Evolutionary conservation across 345 rosid species (phyloP).

Genomic region (Citrus trifoliata): DNA sequence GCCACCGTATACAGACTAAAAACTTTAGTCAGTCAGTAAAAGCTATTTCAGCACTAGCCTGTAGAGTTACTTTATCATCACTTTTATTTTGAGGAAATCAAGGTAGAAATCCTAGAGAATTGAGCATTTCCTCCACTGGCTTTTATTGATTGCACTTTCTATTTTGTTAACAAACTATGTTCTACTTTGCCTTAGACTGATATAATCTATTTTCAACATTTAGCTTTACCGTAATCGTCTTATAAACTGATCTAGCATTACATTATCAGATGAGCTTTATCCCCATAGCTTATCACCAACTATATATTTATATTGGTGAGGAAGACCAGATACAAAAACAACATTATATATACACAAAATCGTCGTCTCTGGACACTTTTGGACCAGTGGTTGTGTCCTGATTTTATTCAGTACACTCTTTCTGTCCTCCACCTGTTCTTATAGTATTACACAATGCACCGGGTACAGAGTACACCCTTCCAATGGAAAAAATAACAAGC

Average conservation of each 20-base stretch:
- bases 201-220: neutral
- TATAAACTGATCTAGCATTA: too few species aligned
- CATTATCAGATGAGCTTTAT: neutral
- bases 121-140: neutral
- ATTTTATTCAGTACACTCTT: neutral
- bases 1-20: constrained; percentile 8
- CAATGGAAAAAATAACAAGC: too few species aligned
- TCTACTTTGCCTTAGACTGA: neutral
- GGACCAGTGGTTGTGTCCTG: neutral
- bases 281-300: too few species aligned
- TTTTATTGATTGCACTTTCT: neutral
- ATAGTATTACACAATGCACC: neutral
- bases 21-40: neutral
- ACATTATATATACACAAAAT: neutral
- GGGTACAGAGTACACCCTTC: neutral
- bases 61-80: too few species aligned
- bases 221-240: too few species aligned
- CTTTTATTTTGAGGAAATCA: too few species aligned
- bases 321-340: neutral
- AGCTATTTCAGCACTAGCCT: too few species aligned
- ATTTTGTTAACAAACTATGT: neutral
- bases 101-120: neutral
- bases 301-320: neutral
- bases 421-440: neutral
- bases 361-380: too few species aligned